Conservation (phyloP, 1,284 basidiomycete genomes). For the Xanthoconium separans region DNA sequence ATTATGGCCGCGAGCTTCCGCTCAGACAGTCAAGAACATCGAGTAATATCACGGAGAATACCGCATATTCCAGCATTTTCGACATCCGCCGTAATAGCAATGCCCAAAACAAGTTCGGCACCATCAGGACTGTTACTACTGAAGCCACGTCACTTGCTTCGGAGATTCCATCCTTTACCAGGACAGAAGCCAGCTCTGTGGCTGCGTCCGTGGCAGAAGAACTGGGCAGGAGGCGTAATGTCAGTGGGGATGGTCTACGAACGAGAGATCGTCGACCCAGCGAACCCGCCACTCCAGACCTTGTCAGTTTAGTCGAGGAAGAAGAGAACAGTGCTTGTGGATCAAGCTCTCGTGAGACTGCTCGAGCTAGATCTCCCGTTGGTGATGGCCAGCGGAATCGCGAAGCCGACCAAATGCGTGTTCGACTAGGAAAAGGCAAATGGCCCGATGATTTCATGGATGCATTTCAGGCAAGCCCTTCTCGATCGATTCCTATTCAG, state of each 20-base stretch:
- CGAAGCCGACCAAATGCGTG: slow-evolving; percentile 38
- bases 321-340: slow-evolving; percentile 56
- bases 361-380: slow-evolving; percentile 25
- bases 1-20: slow-evolving; percentile 42
- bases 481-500: slow-evolving; percentile 35
- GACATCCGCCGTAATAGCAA: slow-evolving; percentile 47
- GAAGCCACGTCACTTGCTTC: slow-evolving; percentile 64
- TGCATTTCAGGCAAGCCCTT: slow-evolving; percentile 41
- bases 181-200: slow-evolving; percentile 58
- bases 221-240: slow-evolving; percentile 39
- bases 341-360: slow-evolving; percentile 35
- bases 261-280: slow-evolving; percentile 59
- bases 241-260: slow-evolving; percentile 33
- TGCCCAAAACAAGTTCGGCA: slow-evolving; percentile 63
- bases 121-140: slow-evolving; percentile 75
- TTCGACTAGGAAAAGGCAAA: slow-evolving; percentile 73
- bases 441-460: slow-evolving; percentile 81
- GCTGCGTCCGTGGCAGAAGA: slow-evolving; percentile 46
- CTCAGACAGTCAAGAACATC: slow-evolving; percentile 49
- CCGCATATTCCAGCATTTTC: slow-evolving; percentile 63
- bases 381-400: slow-evolving; percentile 12
- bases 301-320: slow-evolving; percentile 70
- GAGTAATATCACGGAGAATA: slow-evolving; percentile 54
- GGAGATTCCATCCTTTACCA: slow-evolving; percentile 59
- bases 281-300: slow-evolving; percentile 57